Evolutionary conservation across 495 filamentous ascomycete species (phyloP), one percentile per base, ranked within the genome.

Genomic region (Cenococcum geophilum): DNA sequence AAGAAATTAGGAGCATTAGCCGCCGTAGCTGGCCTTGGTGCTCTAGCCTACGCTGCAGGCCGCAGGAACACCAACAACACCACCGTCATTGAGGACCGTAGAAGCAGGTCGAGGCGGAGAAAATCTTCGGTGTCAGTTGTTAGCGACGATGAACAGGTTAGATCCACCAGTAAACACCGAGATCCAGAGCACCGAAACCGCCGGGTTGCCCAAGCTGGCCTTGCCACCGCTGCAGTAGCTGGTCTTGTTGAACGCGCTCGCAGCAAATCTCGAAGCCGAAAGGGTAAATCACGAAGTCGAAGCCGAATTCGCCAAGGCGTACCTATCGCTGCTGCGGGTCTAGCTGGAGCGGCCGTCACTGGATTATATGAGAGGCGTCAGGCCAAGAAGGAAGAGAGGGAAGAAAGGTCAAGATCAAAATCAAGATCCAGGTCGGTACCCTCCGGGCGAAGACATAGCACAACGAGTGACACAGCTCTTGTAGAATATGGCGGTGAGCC

Each of bases 341-440:
- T 92, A 2, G 88, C 87, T 11, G 88, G 84, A 43, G 91, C 90
- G 16, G 89, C 85, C 10, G 85, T 86, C 54, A 86, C 88, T 66
- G 89, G 89, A 43, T 70, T 95, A 14, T 95, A 91, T 70, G 89
- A 96, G 75, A 86, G 80, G 62, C 79, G 82, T 27, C 86, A 89
- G 72, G 83, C 81, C 21, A 84, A 81, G 63, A 83, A 87, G 67
- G 82, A 88, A 61, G 80, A 80, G 55, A 78, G 81, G 59, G 76
- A 78, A 75, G 21, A 77, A 54, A 58, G 50, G 18, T 73, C 68
- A 8, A 73, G 78, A 60, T 81, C 79, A 36, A 77, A 76, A 68
- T 84, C 83, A 72, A 78, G 81, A 67, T 78, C 79, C 55, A 70
- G 75, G 48, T 77, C 78, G 36, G 77, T 78, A 66, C 77, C 73